A percentile compares a stretch with the other conserved stretches of the same genome.
These are phyloP conservation scores for Bathelium albidoporum DNA, from an alignment of 495 filamentous ascomycete species.

Conservation along the genomic window DNA sequence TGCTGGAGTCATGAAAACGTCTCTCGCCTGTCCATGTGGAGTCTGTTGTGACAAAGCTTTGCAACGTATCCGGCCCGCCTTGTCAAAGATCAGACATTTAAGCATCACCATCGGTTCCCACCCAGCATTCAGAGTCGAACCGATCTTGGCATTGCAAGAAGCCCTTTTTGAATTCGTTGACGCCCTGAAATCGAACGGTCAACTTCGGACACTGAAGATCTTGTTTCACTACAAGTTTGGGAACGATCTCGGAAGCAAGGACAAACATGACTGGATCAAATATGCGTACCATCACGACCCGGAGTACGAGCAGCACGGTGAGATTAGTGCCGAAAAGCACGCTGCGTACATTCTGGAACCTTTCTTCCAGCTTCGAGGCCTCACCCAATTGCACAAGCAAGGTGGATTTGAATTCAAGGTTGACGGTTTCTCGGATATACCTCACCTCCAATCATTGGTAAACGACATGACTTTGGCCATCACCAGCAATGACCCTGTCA, in stretches of 20 bases:
- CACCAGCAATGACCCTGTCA: neutral
- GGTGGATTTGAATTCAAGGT: neutral
- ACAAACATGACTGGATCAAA: neutral
- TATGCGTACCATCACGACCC: neutral
- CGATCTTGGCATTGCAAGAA: neutral
- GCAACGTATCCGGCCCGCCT: neutral
- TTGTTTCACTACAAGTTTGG: neutral
- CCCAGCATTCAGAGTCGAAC: neutral
- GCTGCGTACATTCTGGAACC: neutral
- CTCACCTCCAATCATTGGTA: neutral
- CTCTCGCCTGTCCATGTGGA: neutral
- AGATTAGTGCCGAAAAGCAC: neutral
- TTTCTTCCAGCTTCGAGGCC: neutral
- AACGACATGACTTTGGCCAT: neutral
- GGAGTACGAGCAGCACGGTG: neutral
- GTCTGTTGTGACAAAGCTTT: too few species aligned
- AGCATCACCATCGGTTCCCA: neutral
- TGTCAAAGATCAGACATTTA: neutral
- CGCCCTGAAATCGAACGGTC: neutral
- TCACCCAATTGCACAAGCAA: neutral
- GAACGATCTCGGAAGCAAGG: neutral
- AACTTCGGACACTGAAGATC: neutral
- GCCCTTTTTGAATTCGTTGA: neutral
- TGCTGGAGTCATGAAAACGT: neutral
- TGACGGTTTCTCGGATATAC: neutral